These are phyloP conservation scores for Schizochytrium sp. DNA, from an alignment of 108 stramenopile species.

Conservation along the genomic window DNA sequence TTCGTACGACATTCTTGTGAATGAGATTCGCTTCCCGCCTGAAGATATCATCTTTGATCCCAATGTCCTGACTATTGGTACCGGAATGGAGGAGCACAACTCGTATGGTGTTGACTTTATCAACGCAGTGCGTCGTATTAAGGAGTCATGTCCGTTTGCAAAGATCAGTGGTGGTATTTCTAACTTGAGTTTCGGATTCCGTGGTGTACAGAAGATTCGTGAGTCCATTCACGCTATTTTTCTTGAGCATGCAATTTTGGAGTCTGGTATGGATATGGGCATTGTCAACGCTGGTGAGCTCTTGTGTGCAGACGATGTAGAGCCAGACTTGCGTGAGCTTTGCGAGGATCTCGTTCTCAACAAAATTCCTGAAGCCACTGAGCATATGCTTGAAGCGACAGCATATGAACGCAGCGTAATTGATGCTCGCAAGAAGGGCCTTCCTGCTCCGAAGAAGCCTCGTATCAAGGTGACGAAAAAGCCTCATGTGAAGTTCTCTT, in stretches of 20 bases:
- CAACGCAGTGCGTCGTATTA: constrained; percentile 91
- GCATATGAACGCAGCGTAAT: constrained; percentile 84
- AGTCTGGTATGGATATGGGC: constrained; percentile 99
- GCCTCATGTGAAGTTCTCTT: neutral
- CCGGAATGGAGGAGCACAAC: constrained; percentile 96
- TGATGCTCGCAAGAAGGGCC: constrained; percentile 80
- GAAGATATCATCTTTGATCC: constrained; percentile 99
- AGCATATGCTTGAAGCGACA: constrained; percentile 88
- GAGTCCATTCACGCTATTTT: constrained; percentile 99
- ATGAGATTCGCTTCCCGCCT: constrained; percentile 92
- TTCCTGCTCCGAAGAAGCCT: neutral
- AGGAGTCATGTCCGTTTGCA: constrained; percentile 93
- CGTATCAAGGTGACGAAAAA: neutral
- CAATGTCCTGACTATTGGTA: constrained; percentile 97
- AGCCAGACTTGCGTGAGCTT: constrained; percentile 82
- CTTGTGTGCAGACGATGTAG: constrained; percentile 85
- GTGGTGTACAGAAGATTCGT: constrained; percentile 87
- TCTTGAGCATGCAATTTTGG: constrained; percentile 86
- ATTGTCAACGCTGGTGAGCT: constrained; percentile 98
- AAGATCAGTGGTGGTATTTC: constrained; percentile 98
- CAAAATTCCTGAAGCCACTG: constrained; percentile 84
- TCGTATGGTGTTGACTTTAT: constrained; percentile 98
- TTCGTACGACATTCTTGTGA: constrained; percentile 96
- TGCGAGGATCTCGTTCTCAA: constrained; percentile 83
- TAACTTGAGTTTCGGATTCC: constrained; percentile 98